Evolutionary conservation across 805 yeast genomes (phyloP), one percentile per base, ranked within the genome.

Genomic region (Candida boidinii): DNA sequence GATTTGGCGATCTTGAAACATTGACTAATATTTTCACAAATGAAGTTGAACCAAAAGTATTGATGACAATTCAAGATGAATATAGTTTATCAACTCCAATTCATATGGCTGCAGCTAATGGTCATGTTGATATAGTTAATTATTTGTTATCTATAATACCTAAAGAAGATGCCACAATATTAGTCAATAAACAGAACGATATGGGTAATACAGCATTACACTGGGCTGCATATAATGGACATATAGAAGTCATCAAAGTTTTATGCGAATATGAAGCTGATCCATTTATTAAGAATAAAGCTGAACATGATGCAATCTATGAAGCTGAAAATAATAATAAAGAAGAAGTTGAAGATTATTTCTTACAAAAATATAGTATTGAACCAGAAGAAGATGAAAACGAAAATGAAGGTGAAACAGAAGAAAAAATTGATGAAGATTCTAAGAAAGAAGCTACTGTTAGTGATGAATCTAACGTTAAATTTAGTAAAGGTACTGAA

Each of bases 101-200:
- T 31, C 99, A 92, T 53, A 84, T 85, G 88, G 96, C 97, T 0
- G 78, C 94, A 17, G 98, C 94, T 18, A 92, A 92, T 58, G 98
- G 96, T 1, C 94, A 90, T 53, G 42, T 62, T 4, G 87, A 78
- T 20, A 74, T 78, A 4, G 71, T 83, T 17, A 58, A 70, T 46
- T 81, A 69, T 45, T 54, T 87, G 17, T 50, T 86, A 21, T 60
- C 70, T 1, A 49, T 74, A 19, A 37, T 77, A 4, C 47, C 68
- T 1, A 54, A 62, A 21, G 60, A 54, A 7, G 68, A 74, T 8
- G 73, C 74, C 12, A 56, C 52, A n/a, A 41, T 44, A 12, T 55
- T 71, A 26, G 67, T 76, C 14, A 69, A 73, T 39, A 48, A 56
- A 14, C 66, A 63, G 35, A 92, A 92, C 52, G 81, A 74, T 31